These are phyloP conservation scores for Pseudohyphozyma bogoriensis DNA, from an alignment of 768 basidiomycete species.

Conservation along the genomic window DNA sequence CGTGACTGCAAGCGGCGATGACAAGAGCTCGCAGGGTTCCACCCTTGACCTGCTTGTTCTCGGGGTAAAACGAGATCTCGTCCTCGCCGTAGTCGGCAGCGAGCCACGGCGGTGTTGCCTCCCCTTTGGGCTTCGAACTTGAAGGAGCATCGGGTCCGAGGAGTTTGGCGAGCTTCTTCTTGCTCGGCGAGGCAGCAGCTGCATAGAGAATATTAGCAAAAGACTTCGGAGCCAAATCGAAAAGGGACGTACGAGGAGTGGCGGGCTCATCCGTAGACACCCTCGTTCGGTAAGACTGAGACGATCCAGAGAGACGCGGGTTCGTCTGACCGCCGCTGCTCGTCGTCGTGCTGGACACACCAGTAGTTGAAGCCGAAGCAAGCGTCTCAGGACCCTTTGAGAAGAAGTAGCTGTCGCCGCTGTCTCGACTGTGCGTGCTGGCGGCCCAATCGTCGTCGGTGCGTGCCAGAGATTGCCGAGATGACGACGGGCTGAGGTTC, in stretches of 20 bases:
- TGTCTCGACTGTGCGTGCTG: conserved; percentile 9
- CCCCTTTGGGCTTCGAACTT: neutral
- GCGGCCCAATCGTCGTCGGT: conserved; percentile 2
- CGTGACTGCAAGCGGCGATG: conserved; percentile 82
- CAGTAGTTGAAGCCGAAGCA: neutral
- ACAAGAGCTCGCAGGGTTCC: conserved; percentile 79
- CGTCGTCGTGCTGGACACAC: conserved; percentile 46
- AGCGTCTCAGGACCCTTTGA: conserved; percentile 1
- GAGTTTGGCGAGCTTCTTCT: conserved; percentile 53
- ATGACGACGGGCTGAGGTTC: neutral
- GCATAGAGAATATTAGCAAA: neutral
- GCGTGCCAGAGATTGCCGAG: neutral
- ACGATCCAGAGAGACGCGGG: too few relatives aligned
- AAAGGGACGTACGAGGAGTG: neutral
- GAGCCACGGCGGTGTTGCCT: conserved; percentile 55
- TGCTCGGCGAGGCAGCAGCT: neutral
- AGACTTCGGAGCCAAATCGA: too few relatives aligned
- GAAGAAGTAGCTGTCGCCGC: conserved; percentile 29
- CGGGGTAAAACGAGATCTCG: conserved; percentile 76
- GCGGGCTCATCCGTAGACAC: too few relatives aligned
- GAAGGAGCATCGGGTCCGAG: conserved; percentile 50
- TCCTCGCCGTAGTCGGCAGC: conserved; percentile 63
- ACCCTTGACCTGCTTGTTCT: conserved; percentile 71
- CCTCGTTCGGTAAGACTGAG: too few relatives aligned
- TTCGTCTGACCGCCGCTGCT: too few relatives aligned